phyloP scores from a whole-genome alignment of 768 basidiomycete genomes.

The Agrocybe pediades region DNA sequence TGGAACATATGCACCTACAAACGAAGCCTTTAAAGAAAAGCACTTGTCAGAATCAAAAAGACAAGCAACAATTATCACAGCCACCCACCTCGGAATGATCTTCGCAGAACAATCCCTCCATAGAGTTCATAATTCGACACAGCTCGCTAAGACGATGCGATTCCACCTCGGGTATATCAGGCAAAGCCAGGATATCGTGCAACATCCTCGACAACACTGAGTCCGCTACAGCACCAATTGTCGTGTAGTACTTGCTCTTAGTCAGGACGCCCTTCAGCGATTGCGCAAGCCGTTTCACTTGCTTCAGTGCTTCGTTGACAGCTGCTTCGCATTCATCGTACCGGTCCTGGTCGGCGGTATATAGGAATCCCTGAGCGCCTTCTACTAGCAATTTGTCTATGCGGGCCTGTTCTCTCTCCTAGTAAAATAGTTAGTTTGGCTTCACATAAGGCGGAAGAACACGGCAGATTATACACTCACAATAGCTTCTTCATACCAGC shows the following conservation, averaged over 20 bases:
- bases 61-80: not conserved
- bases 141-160: slow-evolving; percentile 83
- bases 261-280: slow-evolving; percentile 73
- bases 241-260: slow-evolving; percentile 71
- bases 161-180: slow-evolving; percentile 88
- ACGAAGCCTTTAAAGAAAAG: slow-evolving; percentile 60
- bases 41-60: not conserved
- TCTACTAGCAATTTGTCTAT: slow-evolving; percentile 49
- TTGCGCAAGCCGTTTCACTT: slow-evolving; percentile 64
- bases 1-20: slow-evolving; percentile 84
- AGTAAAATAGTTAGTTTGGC: not conserved
- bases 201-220: slow-evolving; percentile 67
- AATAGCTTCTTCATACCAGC: slow-evolving; percentile 71
- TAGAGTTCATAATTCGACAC: slow-evolving; percentile 72
- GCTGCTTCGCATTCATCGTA: slow-evolving; percentile 78
- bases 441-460: not conserved
- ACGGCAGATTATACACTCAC: slow-evolving; percentile 39
- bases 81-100: slow-evolving; percentile 55
- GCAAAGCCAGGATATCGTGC: slow-evolving; percentile 70
- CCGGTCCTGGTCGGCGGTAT: slow-evolving; percentile 69
- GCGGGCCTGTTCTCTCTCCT: slow-evolving; percentile 52
- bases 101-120: slow-evolving; percentile 82
- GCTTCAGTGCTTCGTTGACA: slow-evolving; percentile 60
- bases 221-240: slow-evolving; percentile 72
- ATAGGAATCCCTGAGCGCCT: slow-evolving; percentile 65